Percentiles rank a stretch among this genome's conserved stretches.
These are phyloP conservation scores for Phytophthora sansomeana DNA, from an alignment of 352 stramenopile genomes.

Conservation along the genomic window DNA sequence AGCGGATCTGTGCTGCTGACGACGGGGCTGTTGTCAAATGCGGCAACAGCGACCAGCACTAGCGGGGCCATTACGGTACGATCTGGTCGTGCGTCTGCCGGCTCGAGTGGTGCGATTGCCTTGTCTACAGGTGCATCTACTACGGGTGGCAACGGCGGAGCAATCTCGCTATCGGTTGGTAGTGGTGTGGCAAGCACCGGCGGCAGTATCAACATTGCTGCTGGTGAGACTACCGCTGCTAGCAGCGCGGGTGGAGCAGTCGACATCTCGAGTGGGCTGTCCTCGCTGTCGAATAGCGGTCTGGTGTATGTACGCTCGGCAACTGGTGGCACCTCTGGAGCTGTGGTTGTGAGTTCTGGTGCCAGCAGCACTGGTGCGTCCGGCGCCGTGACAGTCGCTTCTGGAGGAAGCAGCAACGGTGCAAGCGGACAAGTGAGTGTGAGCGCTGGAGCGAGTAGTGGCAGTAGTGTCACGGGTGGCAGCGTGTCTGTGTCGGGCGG, in stretches of 20 bases:
- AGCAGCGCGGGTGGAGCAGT: too few relatives aligned
- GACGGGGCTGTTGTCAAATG: constrained; percentile 21
- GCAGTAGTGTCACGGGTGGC: constrained; percentile 18
- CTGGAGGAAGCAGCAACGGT: constrained; percentile 38
- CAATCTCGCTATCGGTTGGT: constrained; percentile 27
- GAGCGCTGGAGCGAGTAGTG: constrained; percentile 39
- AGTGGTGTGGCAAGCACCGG: too few relatives aligned
- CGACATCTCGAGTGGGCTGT: too few relatives aligned
- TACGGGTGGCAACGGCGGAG: background rate
- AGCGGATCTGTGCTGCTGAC: constrained; percentile 30
- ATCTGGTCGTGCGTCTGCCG: constrained; percentile 34
- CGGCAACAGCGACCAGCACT: constrained; percentile 16
- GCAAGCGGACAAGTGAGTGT: constrained; percentile 52
- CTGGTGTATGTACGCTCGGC: too few relatives aligned
- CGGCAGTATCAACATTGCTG: constrained; percentile 9
- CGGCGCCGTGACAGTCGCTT: too few relatives aligned
- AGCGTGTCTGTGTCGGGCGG: constrained; percentile 25
- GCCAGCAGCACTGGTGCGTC: too few relatives aligned
- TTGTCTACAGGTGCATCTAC: constrained; percentile 34
- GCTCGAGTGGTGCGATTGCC: constrained; percentile 31
- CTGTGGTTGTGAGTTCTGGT: too few relatives aligned
- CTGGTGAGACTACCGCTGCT: too few relatives aligned
- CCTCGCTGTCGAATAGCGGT: constrained; percentile 46
- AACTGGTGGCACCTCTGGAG: too few relatives aligned
- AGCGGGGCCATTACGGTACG: constrained; percentile 43